Evolutionary conservation across 2,329 filamentous ascomycete genomes (phyloP).

Genomic region (Exutisphaerella laricina): DNA sequence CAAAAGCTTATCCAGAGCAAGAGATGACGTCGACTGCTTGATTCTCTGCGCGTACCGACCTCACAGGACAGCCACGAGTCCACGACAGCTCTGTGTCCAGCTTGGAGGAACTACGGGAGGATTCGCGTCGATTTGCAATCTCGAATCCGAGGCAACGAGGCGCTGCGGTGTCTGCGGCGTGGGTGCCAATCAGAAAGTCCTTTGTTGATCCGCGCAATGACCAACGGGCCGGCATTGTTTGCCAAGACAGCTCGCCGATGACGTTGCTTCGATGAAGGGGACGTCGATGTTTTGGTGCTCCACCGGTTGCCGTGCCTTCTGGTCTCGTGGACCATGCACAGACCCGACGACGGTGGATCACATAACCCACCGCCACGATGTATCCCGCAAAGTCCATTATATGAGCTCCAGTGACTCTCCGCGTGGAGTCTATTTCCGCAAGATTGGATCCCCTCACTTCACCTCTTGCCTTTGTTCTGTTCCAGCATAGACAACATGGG

Average conservation of each 20-base stretch:
- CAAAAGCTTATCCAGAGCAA: background rate
- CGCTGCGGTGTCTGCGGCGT: too few relatives aligned
- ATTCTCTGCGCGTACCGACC: background rate
- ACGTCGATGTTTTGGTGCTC: too few relatives aligned
- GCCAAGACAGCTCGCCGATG: too few relatives aligned
- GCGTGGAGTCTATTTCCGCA: background rate
- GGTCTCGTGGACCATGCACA: background rate
- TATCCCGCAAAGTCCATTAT: background rate
- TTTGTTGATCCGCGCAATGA: background rate
- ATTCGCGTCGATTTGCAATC: background rate
- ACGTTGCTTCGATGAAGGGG: too few relatives aligned
- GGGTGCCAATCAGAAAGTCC: background rate
- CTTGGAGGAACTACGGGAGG: too few relatives aligned
- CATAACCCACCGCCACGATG: background rate
- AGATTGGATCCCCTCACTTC: background rate
- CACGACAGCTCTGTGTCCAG: too few relatives aligned
- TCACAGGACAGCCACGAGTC: background rate
- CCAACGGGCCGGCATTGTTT: too few relatives aligned
- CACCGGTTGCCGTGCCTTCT: background rate
- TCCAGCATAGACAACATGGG: background rate
- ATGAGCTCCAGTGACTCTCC: background rate
- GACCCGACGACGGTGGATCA: background rate
- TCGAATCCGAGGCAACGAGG: too few relatives aligned
- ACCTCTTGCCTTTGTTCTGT: background rate
- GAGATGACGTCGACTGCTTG: background rate